Evolutionary conservation across 2,329 filamentous ascomycete genomes (phyloP), one percentile per base, ranked within the genome.

Genomic region (Lecanicillium sp.): DNA sequence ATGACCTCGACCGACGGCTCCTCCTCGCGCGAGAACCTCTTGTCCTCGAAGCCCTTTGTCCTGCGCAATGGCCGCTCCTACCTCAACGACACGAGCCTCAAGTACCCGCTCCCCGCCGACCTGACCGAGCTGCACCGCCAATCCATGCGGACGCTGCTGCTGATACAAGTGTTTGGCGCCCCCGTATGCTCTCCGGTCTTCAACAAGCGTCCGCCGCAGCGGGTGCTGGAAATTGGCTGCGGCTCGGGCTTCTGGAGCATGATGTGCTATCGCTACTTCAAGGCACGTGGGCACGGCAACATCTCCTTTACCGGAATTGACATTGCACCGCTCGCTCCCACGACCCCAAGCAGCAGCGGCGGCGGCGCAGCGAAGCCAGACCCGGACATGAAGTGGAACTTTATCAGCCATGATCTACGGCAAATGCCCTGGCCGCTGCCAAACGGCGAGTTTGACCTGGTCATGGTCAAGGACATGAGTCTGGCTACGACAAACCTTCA

Each of bases 191-290:
- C 82, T 8, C 81, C 83, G 1, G 68, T 69, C 20, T 72, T 87
- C 39, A 65, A 71, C 31, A 71, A 77, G 46, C 77, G 77, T 33
- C 80, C 85, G 15, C 89, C 89, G 0, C 73, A 72, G 51, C 81
- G 79, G 47, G 82, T 97, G 19, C 71, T 97, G 17, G 90, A 97
- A 55, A 64, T 96, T 25, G 88, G 81, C 20, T 97, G 90, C 59
- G 89, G 89, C 14, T 84, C 84, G 15, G 90, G 79, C 17, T 85
- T 94, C 56, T 96, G 89, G 89, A 89, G 85, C 50, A 82, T 85
- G 61, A 80, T 87, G 68, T 94, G 87, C 58, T 84, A 94, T 58
- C 78, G 86, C 27, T 84, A 86, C 60, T 87, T 89, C 55, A 71
- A 74, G 41, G 72, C 77, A 35, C 69, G 75, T 40, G 87, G 87